Base-by-base conservation (phyloP, 306 rosid genomes). In the Pyrus pyrifolia region DNA sequence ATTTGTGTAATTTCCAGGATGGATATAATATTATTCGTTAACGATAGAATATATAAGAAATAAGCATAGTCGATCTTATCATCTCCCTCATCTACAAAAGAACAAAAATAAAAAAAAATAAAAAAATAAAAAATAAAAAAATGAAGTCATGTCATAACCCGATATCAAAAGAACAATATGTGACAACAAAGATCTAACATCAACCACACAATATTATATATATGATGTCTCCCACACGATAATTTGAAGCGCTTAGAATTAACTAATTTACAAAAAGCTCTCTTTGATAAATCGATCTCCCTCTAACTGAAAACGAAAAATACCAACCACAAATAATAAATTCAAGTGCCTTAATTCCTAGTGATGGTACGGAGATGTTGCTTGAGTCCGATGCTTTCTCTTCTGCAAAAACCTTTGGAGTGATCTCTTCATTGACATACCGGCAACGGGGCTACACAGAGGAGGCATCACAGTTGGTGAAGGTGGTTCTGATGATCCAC, bases 391-490 rank as follows among this genome's bases (percentile, higher is more conserved):
- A 72, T n/a, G 71, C 75, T 81, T 89, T 67, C 97, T 79, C 86
- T 89, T 93, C 19, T 89, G 95, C 17, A 93, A 83, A 79, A 93
- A 91, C 38, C 83, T 35, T 29, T 93, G 98, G 55, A 93, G 83
- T 0, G 95, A 91, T 74, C 76, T 89, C 75, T 85, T 91, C 98
- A 93, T 93, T 45, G 87, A 90, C 55, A 85, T 80, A 0, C 77
- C 76, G 40, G 81, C 64, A 11, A 71, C 53, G 21, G 88, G 86
- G 30, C 86, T 83, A 61, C 76, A 68, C 40, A 81, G 4, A 15
- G 70, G 80, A n/a, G 85, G 68, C 45, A 49, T 74, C 68, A 38
- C 31, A 55, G 13, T 58, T 15, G 81, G 76, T 9, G 76, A 61
- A 61, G 71, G 62, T 42, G 74, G 74, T 21, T 76, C 80, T 21